Percentiles rank a stretch among this genome's conserved stretches.
phyloP scores from a whole-genome alignment of 805 yeast genomes.

The Candida easanensis region DNA sequence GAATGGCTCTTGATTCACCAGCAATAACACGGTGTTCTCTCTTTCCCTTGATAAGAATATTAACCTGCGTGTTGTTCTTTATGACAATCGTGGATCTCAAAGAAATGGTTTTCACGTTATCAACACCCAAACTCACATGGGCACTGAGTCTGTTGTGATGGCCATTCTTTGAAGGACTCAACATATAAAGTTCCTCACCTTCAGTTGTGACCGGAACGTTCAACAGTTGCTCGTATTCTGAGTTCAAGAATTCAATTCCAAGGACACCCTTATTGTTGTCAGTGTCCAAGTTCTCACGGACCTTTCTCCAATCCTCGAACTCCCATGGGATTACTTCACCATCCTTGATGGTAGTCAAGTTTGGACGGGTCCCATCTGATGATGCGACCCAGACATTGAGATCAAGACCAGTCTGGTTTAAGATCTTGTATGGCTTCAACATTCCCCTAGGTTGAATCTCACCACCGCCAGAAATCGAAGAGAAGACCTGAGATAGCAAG shows the following conservation, averaged over 20 bases:
- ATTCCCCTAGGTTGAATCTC: slow-evolving; percentile 67
- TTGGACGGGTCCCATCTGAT: slow-evolving; percentile 23
- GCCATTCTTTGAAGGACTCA: slow-evolving; percentile 58
- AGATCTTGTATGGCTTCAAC: slow-evolving; percentile 75
- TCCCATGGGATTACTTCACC: slow-evolving; percentile 72
- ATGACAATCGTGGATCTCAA: slow-evolving; percentile 74
- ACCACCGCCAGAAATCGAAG: slow-evolving; percentile 51
- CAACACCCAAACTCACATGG: slow-evolving; percentile 65
- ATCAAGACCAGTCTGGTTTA: slow-evolving; percentile 82
- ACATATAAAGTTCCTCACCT: slow-evolving; percentile 74
- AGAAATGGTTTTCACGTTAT: slow-evolving; percentile 75
- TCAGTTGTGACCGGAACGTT: slow-evolving; percentile 71
- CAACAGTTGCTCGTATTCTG: slow-evolving; percentile 51
- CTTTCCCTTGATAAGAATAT: slow-evolving; percentile 35
- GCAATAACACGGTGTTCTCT: slow-evolving; percentile 46
- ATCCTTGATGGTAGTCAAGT: slow-evolving; percentile 38
- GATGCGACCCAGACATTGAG: slow-evolving; percentile 80
- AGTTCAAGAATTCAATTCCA: slow-evolving; percentile 57
- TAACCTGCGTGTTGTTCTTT: slow-evolving; percentile 60
- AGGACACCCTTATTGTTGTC: slow-evolving; percentile 59
- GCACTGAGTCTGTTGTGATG: slow-evolving; percentile 75
- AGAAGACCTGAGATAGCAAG: slow-evolving; percentile 64
- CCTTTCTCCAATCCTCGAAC: slow-evolving; percentile 89
- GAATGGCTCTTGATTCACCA: slow-evolving; percentile 61
- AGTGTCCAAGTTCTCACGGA: slow-evolving; percentile 75